These are phyloP conservation scores for Phytophthora pinifolia DNA, from an alignment of 352 stramenopile genomes.

Conservation along the genomic window DNA sequence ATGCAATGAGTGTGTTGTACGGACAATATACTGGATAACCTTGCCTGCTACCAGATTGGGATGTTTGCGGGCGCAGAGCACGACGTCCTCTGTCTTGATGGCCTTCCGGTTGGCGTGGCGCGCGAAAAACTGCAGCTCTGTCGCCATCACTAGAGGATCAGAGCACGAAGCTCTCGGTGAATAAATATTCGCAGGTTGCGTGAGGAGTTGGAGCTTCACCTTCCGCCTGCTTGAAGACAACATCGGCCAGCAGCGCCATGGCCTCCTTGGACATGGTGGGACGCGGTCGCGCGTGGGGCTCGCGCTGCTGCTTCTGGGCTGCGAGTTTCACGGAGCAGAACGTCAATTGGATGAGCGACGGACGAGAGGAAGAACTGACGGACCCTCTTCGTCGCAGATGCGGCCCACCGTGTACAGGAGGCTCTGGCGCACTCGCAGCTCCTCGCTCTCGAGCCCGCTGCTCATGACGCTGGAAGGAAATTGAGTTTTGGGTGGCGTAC, in stretches of 20 bases:
- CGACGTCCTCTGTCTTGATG: conserved; percentile 74
- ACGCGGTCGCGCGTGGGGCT: conserved; percentile 37
- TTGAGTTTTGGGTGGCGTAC: conserved; percentile 3
- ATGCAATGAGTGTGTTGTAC: background rate
- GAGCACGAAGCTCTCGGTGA: background rate
- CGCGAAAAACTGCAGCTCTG: conserved; percentile 76
- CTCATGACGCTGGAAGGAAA: conserved; percentile 2
- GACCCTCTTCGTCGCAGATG: conserved; percentile 70
- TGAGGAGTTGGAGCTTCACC: conserved; percentile 20
- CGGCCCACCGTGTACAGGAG: conserved; percentile 67
- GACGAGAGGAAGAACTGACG: background rate
- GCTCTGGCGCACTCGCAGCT: conserved; percentile 79
- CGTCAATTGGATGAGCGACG: too few relatives aligned
- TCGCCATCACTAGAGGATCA: conserved; percentile 55
- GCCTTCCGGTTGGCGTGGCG: conserved; percentile 69
- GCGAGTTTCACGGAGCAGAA: background rate
- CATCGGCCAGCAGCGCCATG: conserved; percentile 61
- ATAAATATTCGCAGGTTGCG: too few relatives aligned
- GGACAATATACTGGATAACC: background rate
- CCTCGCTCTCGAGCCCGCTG: conserved; percentile 27
- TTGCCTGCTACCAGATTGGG: conserved; percentile 39
- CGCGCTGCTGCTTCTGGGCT: conserved; percentile 57
- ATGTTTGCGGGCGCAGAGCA: conserved; percentile 67
- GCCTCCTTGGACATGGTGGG: conserved; percentile 65
- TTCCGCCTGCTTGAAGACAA: conserved; percentile 67